Evolutionary conservation across 441 rosid species (phyloP), one percentile per base, ranked within the genome.

Genomic region (Isatis lusitanica): DNA sequence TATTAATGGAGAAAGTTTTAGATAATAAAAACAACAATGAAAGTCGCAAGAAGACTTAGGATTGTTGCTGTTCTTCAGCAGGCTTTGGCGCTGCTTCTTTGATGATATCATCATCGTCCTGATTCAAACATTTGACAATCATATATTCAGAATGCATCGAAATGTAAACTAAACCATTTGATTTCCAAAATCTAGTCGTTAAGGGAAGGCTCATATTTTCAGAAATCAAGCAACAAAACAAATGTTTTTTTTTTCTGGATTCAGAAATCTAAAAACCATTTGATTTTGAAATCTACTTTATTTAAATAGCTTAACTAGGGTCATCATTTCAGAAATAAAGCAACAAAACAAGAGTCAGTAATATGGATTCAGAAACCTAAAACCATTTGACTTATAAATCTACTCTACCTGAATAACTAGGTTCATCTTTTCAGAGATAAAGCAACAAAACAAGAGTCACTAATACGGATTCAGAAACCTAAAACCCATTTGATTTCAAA

Each of bases 101-200:
- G 58, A 61, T 88, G 52, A 78, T 76, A 64, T 86, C 90, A 1
- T 87, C 92, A 53, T 83, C 90, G 13, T 88, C 90, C 89, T 88
- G 65, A 35, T 13, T 43, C 39, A 52, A 13, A 26, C 73, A 44
- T 57, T 57, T 33, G 4, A 48, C 62, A 57, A 16, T 70, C 12
- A 65, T 6, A 48, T 0, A 26, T 30, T 7, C 12, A 42, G 15
- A 59, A 63, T 11, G 26, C 12, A 40, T 60, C 33, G 28, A 28
- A 10, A 38, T 3, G 61, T 30, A 65, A 42, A 30, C 43, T 2
- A 55, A 57, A 28, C 33, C 43, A 21, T 12, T 47, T 24, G 17
- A 66, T 21, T 17, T 35, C 33, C 13, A 65, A 13, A 55, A 12
- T 18, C 1, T 21, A 35, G 24, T 21, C 35, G 35, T 65, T n/a